A percentile compares a stretch with the other conserved stretches of the same genome.
Conservation (phyloP, 148 eudicot genomes). For the Chenopodium berlandieri region DNA sequence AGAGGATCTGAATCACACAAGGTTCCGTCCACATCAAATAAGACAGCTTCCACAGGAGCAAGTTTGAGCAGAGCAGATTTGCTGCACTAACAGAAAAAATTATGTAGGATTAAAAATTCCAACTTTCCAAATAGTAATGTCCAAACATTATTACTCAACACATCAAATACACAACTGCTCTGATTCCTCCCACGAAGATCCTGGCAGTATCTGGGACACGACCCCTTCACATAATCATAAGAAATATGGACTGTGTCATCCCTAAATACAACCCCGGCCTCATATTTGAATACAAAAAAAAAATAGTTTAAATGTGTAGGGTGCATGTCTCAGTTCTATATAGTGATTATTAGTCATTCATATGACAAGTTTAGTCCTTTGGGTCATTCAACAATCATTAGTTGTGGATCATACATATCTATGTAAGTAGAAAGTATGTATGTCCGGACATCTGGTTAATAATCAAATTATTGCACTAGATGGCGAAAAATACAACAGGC, state of each 20-base stretch:
- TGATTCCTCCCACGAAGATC: not conserved
- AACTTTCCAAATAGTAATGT: not conserved
- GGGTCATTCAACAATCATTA: too few species aligned
- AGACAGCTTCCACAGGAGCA: slow-evolving; percentile 81
- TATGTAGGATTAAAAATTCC: not conserved
- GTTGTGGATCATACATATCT: not conserved
- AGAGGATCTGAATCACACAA: slow-evolving; percentile 96
- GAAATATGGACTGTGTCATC: not conserved
- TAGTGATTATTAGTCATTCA: not conserved
- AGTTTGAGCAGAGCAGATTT: slow-evolving; percentile 46
- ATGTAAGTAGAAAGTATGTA: not conserved
- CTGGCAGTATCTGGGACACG: not conserved
- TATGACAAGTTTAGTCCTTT: too few species aligned
- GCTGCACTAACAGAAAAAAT: slow-evolving; percentile 35
- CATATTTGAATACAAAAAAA: not conserved
- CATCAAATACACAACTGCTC: not conserved
- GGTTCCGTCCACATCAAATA: slow-evolving; percentile 92
- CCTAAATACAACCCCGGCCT: too few species aligned
- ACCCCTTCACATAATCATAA: not conserved
- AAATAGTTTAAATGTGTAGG: too few species aligned
- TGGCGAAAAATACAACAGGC: not conserved
- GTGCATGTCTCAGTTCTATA: too few species aligned
- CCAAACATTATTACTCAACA: not conserved
- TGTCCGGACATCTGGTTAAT: not conserved
- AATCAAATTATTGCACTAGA: not conserved